Conservation (phyloP, 2,329 filamentous ascomycete species). For the Venturia oleaginea region DNA sequence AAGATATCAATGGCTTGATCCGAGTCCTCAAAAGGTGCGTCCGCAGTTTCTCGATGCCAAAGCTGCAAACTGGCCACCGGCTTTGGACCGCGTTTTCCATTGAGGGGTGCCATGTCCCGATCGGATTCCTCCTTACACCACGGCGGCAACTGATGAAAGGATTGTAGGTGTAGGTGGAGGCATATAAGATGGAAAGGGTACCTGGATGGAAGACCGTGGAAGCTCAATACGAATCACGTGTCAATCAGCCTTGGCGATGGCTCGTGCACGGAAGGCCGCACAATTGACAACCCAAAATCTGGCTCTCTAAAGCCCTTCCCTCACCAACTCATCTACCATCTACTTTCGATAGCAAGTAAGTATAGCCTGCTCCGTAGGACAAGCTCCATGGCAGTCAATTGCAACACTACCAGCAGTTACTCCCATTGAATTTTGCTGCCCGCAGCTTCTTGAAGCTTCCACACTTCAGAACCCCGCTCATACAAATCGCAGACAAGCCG, state of each 20-base stretch:
- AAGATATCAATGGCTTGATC: slow-evolving; percentile 10
- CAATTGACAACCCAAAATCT: not conserved
- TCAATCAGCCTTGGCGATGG: not conserved
- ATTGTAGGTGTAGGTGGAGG: not conserved
- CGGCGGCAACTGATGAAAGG: not conserved
- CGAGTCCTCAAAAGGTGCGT: not conserved
- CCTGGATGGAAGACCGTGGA: not conserved
- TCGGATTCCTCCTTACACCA: too few relatives aligned
- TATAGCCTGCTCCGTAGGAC: not conserved
- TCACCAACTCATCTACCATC: not conserved
- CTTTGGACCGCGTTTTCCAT: not conserved
- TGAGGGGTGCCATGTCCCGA: not conserved
- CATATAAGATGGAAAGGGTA: not conserved
- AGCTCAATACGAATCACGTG: not conserved
- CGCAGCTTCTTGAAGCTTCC: not conserved
- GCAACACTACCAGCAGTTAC: not conserved
- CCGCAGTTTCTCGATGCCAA: not conserved
- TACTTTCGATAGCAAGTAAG: not conserved
- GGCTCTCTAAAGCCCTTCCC: not conserved
- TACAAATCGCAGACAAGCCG: slow-evolving; percentile 6
- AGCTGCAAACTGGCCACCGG: not conserved
- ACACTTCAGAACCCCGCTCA: not conserved
- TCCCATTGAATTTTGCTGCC: not conserved
- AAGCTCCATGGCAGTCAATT: slow-evolving; percentile 4
- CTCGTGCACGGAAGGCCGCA: not conserved